Percentiles rank a stretch among this genome's conserved stretches.
These are phyloP conservation scores for Starmerella riodocensis DNA, from an alignment of 805 yeast species.

Conservation along the genomic window DNA sequence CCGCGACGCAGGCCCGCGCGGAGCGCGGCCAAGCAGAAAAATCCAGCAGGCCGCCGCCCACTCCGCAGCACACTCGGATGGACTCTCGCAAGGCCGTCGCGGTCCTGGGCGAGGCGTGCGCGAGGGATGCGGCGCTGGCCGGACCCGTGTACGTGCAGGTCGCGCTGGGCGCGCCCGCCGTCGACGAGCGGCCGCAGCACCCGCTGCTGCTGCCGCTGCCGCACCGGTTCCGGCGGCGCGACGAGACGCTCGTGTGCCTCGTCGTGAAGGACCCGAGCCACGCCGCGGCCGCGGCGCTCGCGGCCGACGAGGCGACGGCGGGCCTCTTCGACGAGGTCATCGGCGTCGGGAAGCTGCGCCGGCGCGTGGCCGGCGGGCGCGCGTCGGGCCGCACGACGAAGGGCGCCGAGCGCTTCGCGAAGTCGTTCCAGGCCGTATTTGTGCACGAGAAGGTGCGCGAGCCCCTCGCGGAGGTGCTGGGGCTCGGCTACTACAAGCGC, in stretches of 20 bases:
- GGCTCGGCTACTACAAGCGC: conserved; percentile 19
- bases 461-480: conserved; percentile 20
- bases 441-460: conserved; percentile 20
- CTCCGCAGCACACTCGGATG: no score
- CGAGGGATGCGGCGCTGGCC: conserved; percentile 11
- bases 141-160: conserved; percentile 20
- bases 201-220: conserved; percentile 21
- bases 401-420: conserved; percentile 16
- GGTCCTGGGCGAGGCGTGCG: conserved; percentile 16
- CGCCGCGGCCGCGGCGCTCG: conserved; percentile 7
- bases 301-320: not conserved
- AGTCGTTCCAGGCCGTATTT: conserved; percentile 16
- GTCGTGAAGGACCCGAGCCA: conserved; percentile 21
- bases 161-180: conserved; percentile 12
- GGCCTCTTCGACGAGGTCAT: conserved; percentile 22
- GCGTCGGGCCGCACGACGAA: conserved; percentile 15
- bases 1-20: no score
- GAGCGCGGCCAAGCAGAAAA: no score
- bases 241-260: conserved; percentile 18
- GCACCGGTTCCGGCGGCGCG: conserved; percentile 15
- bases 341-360: conserved; percentile 22
- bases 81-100: conserved; percentile 2
- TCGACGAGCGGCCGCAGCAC: conserved; percentile 10
- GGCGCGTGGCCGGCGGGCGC: conserved; percentile 17
- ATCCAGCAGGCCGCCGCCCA: no score